phyloP scores from a whole-genome alignment of 805 yeast genomes.

The Hanseniaspora opuntiae region DNA sequence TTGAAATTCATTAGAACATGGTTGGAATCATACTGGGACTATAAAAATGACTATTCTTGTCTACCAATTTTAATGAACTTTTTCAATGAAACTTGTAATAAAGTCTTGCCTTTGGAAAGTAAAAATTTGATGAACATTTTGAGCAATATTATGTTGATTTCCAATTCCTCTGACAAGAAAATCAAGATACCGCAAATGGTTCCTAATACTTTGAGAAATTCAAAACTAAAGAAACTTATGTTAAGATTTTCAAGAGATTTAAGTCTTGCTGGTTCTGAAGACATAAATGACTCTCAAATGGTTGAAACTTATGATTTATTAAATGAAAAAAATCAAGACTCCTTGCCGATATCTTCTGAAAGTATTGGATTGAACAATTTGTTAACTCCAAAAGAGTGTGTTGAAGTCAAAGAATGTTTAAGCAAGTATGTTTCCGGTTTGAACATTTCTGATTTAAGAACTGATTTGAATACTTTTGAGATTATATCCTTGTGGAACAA shows the following conservation, averaged over 20 bases:
- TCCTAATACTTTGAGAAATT: slow-evolving; percentile 13
- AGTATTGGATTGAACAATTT: slow-evolving; percentile 27
- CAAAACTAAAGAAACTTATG: slow-evolving; percentile 2
- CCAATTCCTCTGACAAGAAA: slow-evolving; percentile 16
- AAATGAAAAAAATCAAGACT: slow-evolving; percentile 29
- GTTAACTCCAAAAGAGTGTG: slow-evolving; percentile 26
- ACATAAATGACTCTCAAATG: slow-evolving; percentile 29
- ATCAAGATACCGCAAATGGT: slow-evolving; percentile 9
- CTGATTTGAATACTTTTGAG: slow-evolving; percentile 24
- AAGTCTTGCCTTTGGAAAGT: slow-evolving; percentile 50
- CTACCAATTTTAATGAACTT: slow-evolving; percentile 63
- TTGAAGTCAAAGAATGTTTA: slow-evolving; percentile 34
- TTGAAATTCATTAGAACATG: slow-evolving; percentile 62
- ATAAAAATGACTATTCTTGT: slow-evolving; percentile 41
- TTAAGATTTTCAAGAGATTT: slow-evolving; percentile 9
- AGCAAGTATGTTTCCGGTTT: slow-evolving; percentile 35
- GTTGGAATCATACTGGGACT: slow-evolving; percentile 85
- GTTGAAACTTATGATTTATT: slow-evolving; percentile 48
- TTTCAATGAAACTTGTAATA: slow-evolving; percentile 63
- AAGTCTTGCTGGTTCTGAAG: background rate
- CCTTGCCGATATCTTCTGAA: slow-evolving; percentile 22
- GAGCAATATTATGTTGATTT: slow-evolving; percentile 40
- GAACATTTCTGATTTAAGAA: slow-evolving; percentile 17
- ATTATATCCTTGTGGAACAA: slow-evolving; percentile 40
- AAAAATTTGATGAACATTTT: slow-evolving; percentile 48